Evolutionary conservation across 768 basidiomycete species (phyloP), one percentile per base, ranked within the genome.

Genomic region (Xerocomus potaroensis): DNA sequence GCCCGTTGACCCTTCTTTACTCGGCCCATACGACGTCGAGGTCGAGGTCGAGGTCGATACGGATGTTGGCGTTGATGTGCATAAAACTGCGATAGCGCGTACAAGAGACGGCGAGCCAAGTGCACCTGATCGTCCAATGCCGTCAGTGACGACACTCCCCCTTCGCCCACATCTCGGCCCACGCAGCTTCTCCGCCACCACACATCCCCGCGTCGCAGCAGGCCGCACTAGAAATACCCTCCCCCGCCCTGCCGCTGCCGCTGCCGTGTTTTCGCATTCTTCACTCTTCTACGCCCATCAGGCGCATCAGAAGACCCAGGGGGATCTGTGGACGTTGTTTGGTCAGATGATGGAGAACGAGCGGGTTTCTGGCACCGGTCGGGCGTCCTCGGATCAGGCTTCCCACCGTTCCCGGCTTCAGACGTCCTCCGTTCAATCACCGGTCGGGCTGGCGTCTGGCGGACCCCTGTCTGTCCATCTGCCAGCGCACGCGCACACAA

Each of bases 311-410:
- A n/a, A n/a, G n/a, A n/a, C n/a, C n/a, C n/a, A n/a, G n/a, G n/a
- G n/a, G n/a, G n/a, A n/a, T n/a, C 49, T 75, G 67, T 87, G 86
- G 86, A 69, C 82, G 0, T 65, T 87, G 5, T 87, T 87, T 53
- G 79, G 75, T 8, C 82, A 87, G 59, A 61, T 84, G 32, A 84
- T 87, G 81, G 79, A 84, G 58, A 80, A 81, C 55, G 81, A 79
- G 38, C 76, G 75, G 31, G 18, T 35, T 11, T 9, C 21, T 4
- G 3, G 10, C 16, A 3, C 35, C 35, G 45, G 15, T 8, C 47
- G 22, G 7, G 27, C 43, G 21, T 40, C 46, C 9, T 16, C 52
- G n/a, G 38, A 47, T 32, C 42, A 18, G 16, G 23, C 42, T 43
- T 5, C 41, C 49, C 8, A 8, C 49, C 19, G 37, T 44, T 5